Conservation (phyloP, 129 eudicot genomes). For the Centrapalus pauciflorus region DNA sequence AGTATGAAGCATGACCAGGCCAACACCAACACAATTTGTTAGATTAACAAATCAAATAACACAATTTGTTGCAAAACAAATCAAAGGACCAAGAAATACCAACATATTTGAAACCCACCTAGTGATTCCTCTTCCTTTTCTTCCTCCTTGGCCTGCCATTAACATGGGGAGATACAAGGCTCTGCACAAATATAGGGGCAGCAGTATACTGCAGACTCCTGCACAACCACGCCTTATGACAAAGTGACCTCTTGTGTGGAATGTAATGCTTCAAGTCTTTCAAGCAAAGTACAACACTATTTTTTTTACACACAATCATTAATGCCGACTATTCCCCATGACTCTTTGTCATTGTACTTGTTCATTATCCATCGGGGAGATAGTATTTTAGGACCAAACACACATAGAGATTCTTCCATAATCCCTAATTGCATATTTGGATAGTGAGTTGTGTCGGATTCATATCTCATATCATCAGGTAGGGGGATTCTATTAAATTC, state of each 20-base stretch:
- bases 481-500: background rate
- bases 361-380: slow-evolving; percentile 20
- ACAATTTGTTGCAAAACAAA: too few relatives aligned
- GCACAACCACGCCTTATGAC: background rate
- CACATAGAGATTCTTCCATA: slow-evolving; percentile 4
- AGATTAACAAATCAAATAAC: too few relatives aligned
- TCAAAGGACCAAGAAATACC: background rate
- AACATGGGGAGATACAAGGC: slow-evolving; percentile 24
- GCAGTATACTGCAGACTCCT: background rate
- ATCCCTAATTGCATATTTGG: slow-evolving; percentile 3
- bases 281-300: background rate
- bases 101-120: slow-evolving; percentile 6
- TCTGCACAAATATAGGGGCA: slow-evolving; percentile 6
- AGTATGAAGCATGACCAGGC: background rate
- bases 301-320: too few relatives aligned
- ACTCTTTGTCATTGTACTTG: slow-evolving; percentile 3
- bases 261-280: background rate
- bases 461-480: background rate
- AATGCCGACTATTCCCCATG: slow-evolving; percentile 11
- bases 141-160: background rate
- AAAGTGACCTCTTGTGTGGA: background rate
- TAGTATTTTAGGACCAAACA: background rate
- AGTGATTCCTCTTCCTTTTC: background rate
- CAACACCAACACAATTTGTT: background rate
- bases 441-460: background rate